Evolutionary conservation across 495 filamentous ascomycete genomes (phyloP), one percentile per base, ranked within the genome.

Genomic region (Daldinia childiae): DNA sequence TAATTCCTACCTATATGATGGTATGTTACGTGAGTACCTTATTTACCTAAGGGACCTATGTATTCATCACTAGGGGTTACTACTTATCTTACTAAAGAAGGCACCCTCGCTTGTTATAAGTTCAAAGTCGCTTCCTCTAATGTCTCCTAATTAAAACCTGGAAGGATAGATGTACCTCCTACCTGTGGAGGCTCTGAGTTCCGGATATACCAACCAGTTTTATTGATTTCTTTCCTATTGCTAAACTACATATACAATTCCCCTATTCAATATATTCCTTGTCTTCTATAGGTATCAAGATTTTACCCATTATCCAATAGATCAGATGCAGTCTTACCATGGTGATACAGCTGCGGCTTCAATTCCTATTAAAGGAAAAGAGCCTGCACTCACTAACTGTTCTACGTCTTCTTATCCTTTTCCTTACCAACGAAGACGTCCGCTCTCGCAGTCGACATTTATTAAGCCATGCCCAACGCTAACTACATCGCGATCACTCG

Each of bases 311-410:
- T 58, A 29, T 30, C 21, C 48, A 63, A 21, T 58, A 21, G 62
- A 56, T 58, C 64, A 73, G 43, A 74, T 77, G 66, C 66, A 74
- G 69, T 63, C 69, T 68, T 71, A 76, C 43, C 55, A 68, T 67
- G 26, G 68, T 71, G 51, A 69, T 66, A 66, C 12, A 39, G 57
- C 62, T 39, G 66, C 11, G 52, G 57, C 58, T 39, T 34, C 72
- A 32, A 11, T 8, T 62, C 43, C 65, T 6, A 21, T 21, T 9
- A 66, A 76, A 61, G 69, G 60, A 27, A 68, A 68, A 48, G 68
- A 59, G 27, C 50, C 63, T 26, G 54, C 27, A 62, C 30, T 30
- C 15, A 21, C 63, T 29, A 66, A 51, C 64, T 64, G 41, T 63
- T 48, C 74, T 3, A 43, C 50, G 24, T 64, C 63, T 48, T 71